Evolutionary conservation across 75 land plant species (phyloP).

Genomic region (Pinus tabuliformis): DNA sequence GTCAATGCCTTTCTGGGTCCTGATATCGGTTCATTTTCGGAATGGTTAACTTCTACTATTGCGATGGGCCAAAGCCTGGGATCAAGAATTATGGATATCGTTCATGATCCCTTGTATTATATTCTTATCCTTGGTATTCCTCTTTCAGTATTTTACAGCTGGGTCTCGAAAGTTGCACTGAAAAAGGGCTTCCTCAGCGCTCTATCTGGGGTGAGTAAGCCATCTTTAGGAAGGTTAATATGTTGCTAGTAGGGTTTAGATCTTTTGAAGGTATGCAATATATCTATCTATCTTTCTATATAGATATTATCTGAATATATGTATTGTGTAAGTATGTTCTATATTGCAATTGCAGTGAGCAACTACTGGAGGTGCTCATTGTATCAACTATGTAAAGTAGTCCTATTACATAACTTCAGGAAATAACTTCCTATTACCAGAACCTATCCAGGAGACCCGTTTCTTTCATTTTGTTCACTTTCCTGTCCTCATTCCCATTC

Average conservation of each 20-base stretch:
- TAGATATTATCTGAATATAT: too few relatives aligned
- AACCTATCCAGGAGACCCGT: too few relatives aligned
- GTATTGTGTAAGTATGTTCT: too few relatives aligned
- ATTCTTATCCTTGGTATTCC: slow-evolving; percentile 59
- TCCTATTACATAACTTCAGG: too few relatives aligned
- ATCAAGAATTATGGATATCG: slow-evolving; percentile 32
- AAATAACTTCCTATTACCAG: too few relatives aligned
- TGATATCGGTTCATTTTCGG: slow-evolving; percentile 74
- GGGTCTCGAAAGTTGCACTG: slow-evolving; percentile 41
- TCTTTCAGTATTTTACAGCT: slow-evolving; percentile 46
- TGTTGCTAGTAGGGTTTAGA: background rate
- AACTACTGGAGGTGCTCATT: too few relatives aligned
- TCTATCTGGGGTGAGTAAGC: slow-evolving; percentile 41
- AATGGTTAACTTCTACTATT: slow-evolving; percentile 50
- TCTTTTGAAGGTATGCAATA: background rate
- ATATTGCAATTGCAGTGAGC: too few relatives aligned
- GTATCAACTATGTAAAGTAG: too few relatives aligned
- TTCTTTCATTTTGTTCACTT: too few relatives aligned
- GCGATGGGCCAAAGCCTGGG: slow-evolving; percentile 18
- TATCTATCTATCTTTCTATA: too few relatives aligned
- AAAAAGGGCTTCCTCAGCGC: slow-evolving; percentile 46
- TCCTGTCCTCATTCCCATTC: too few relatives aligned
- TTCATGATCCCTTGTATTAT: slow-evolving; percentile 69
- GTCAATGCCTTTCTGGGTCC: slow-evolving; percentile 80
- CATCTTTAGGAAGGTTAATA: background rate